These are phyloP conservation scores for Sporobolomyces roseus DNA, from an alignment of 768 basidiomycete genomes.

Conservation along the genomic window DNA sequence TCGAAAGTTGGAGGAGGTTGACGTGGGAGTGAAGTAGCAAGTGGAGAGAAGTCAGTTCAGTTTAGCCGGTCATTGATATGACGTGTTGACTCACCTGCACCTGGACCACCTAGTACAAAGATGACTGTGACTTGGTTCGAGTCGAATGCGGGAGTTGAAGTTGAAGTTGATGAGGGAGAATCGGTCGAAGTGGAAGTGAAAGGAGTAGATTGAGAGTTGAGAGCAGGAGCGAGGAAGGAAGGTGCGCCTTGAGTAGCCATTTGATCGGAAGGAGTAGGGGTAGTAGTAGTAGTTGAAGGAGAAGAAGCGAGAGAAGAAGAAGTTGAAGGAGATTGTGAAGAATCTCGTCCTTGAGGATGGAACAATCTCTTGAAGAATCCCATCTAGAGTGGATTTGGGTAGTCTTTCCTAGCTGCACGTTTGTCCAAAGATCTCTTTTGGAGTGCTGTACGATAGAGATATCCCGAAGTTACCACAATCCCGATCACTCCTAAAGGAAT, in stretches of 20 bases:
- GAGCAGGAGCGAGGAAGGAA: too few relatives aligned
- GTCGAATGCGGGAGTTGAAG: conserved; percentile 58
- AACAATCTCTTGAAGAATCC: too few relatives aligned
- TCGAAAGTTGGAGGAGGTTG: conserved; percentile 13
- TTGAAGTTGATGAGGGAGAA: not conserved
- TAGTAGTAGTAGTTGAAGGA: not conserved
- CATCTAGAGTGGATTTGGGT: conserved; percentile 18
- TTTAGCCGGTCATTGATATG: too few relatives aligned
- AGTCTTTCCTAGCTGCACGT: conserved; percentile 17
- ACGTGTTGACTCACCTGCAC: conserved; percentile 62
- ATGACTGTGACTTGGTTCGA: conserved; percentile 72
- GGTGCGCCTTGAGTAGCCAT: conserved; percentile 22
- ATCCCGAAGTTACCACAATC: not conserved
- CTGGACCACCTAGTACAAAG: conserved; percentile 94
- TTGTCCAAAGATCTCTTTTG: not conserved
- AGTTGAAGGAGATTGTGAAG: not conserved
- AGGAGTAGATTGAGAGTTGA: not conserved
- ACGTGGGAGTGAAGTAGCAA: not conserved
- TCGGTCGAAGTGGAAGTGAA: not conserved
- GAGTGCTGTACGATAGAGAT: not conserved
- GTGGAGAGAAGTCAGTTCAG: not conserved
- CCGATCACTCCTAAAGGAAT: conserved; percentile 21
- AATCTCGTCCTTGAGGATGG: too few relatives aligned
- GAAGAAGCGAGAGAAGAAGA: not conserved
- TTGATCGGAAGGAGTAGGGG: not conserved